Percentiles rank a stretch among this genome's conserved stretches.
Evolutionary conservation across 768 basidiomycete species (phyloP).

Genomic region (Dentipellis sp.): DNA sequence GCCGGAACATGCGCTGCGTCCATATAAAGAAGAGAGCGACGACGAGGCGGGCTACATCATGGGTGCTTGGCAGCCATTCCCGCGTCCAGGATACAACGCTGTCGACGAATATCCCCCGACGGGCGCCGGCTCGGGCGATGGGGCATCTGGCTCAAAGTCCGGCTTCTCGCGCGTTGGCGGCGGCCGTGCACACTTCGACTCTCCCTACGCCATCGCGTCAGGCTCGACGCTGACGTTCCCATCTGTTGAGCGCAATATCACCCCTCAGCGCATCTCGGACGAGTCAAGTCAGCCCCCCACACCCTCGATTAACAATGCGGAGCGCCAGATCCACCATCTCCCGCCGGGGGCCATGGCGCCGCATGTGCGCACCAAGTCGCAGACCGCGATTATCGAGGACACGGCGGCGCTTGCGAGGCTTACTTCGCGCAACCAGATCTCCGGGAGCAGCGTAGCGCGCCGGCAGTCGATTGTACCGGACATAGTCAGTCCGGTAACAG

Average conservation of each 20-base stretch:
- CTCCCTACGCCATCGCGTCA: slow-evolving; percentile 71
- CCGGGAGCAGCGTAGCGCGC: slow-evolving; percentile 1
- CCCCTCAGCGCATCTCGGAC: slow-evolving; percentile 4
- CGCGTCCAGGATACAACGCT: slow-evolving; percentile 38
- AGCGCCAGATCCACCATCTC: slow-evolving; percentile 12
- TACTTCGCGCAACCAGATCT: background rate
- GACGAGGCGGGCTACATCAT: slow-evolving; percentile 82
- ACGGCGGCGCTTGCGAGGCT: slow-evolving; percentile 18
- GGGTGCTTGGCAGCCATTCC: slow-evolving; percentile 87
- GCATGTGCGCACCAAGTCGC: slow-evolving; percentile 70
- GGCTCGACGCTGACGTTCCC: slow-evolving; percentile 41
- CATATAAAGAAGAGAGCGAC: slow-evolving; percentile 72
- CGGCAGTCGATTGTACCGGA: slow-evolving; percentile 10
- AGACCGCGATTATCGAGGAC: slow-evolving; percentile 78
- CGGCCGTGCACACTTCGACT: slow-evolving; percentile 76
- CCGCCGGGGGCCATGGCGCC: slow-evolving; percentile 63
- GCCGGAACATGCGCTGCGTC: slow-evolving; percentile 70
- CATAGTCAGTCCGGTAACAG: slow-evolving; percentile 7
- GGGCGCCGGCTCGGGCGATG: slow-evolving; percentile 14
- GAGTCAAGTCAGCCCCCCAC: slow-evolving; percentile 13
- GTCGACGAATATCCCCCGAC: slow-evolving; percentile 29
- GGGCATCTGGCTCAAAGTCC: slow-evolving; percentile 25
- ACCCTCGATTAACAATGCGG: slow-evolving; percentile 11
- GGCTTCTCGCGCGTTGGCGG: slow-evolving; percentile 87
- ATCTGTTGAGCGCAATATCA: slow-evolving; percentile 38